These are phyloP conservation scores for Colletotrichum gloeosporioides DNA, from an alignment of 2,329 filamentous ascomycete species.

Conservation along the genomic window DNA sequence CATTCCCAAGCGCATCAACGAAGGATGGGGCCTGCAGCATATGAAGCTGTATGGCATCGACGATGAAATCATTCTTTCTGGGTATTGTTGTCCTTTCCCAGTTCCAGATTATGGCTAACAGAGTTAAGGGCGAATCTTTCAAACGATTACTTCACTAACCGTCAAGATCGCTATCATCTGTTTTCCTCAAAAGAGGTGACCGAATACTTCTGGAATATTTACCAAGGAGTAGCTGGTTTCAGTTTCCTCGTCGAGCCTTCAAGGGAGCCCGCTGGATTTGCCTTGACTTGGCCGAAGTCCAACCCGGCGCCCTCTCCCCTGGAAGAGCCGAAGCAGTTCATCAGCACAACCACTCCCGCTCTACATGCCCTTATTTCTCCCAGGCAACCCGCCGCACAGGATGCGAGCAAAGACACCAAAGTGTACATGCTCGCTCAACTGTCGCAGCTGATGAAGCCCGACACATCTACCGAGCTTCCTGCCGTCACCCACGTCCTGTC, in stretches of 20 bases:
- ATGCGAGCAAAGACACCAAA: conserved; percentile 59
- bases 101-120: not conserved
- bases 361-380: conserved; percentile 72
- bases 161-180: conserved; percentile 92
- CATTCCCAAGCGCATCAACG: conserved; percentile 90
- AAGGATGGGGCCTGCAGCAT: conserved; percentile 97
- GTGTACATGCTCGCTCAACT: conserved; percentile 90
- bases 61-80: conserved; percentile 93
- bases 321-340: conserved; percentile 71
- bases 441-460: conserved; percentile 79
- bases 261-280: conserved; percentile 60
- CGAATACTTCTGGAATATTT: conserved; percentile 81
- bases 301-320: conserved; percentile 82
- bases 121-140: conserved; percentile 77
- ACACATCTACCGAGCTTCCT: conserved; percentile 88
- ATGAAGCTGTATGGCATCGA: conserved; percentile 99
- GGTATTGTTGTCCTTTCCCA: conserved; percentile 51
- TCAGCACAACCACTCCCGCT: conserved; percentile 68
- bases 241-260: conserved; percentile 81
- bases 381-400: conserved; percentile 31
- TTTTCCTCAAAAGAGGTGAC: conserved; percentile 82
- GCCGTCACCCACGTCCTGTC: conserved; percentile 78
- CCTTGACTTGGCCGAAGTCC: conserved; percentile 73
- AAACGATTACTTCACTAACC: conserved; percentile 93
- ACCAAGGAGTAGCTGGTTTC: conserved; percentile 77